Percentiles rank a stretch among this genome's conserved stretches.
These are phyloP conservation scores for Xylona heveae DNA, from an alignment of 495 filamentous ascomycete species.

Conservation along the genomic window DNA sequence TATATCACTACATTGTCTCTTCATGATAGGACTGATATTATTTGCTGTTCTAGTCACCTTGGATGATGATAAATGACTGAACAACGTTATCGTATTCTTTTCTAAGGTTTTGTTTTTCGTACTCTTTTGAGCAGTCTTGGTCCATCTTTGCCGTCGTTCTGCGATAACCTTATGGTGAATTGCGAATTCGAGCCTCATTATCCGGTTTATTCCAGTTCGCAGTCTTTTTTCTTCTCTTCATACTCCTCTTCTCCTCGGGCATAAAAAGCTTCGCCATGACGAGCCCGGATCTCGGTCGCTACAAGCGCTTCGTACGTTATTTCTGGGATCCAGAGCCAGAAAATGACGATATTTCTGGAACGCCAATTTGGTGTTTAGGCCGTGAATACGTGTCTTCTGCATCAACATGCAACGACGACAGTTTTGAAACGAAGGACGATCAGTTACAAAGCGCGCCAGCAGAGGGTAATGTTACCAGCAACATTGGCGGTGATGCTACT, in stretches of 20 bases:
- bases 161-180: no score
- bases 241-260: not conserved
- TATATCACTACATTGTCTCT: no score
- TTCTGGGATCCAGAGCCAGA: conserved; percentile 89
- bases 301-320: conserved; percentile 71
- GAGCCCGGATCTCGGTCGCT: conserved; percentile 37
- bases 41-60: no score
- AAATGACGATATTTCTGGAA: conserved; percentile 49
- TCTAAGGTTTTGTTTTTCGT: no score
- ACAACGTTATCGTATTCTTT: no score
- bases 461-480: conserved; percentile 16
- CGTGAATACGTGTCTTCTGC: conserved; percentile 37
- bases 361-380: conserved; percentile 78
- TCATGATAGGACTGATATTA: no score
- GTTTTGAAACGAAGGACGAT: conserved; percentile 3
- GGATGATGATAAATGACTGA: no score
- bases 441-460: conserved; percentile 4
- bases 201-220: no score
- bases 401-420: conserved; percentile 6
- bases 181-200: no score
- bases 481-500: conserved; percentile 12
- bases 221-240: not conserved
- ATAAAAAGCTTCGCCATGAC: conserved; percentile 23
- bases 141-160: no score
- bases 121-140: no score